phyloP scores from a whole-genome alignment of 352 stramenopile species.

The Pythium periplocum region DNA sequence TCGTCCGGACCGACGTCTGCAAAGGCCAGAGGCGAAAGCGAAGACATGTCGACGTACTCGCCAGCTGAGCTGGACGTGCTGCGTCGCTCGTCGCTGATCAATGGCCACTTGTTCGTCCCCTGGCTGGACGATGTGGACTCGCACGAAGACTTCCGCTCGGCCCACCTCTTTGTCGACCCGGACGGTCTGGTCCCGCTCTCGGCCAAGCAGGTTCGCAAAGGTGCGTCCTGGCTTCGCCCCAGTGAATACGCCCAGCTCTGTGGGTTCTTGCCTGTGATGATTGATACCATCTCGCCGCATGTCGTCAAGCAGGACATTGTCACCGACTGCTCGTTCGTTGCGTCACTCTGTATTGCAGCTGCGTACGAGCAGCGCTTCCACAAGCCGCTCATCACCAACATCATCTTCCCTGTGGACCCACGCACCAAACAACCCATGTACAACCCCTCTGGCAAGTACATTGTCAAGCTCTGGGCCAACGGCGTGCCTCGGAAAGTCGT shows the following conservation, averaged over 20 bases:
- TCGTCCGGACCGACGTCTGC: background rate
- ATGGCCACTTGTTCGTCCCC: conserved; percentile 77
- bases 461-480: conserved; percentile 96
- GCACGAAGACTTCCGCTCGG: conserved; percentile 46
- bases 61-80: conserved; percentile 71
- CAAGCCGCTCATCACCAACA: conserved; percentile 91
- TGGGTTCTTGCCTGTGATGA: conserved; percentile 55
- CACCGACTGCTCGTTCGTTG: conserved; percentile 92
- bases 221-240: conserved; percentile 59
- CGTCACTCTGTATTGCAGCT: conserved; percentile 88
- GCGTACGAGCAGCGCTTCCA: conserved; percentile 90
- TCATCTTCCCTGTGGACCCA: conserved; percentile 92
- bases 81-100: conserved; percentile 76
- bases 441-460: conserved; percentile 95
- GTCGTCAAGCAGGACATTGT: conserved; percentile 88
- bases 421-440: conserved; percentile 53
- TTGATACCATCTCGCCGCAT: conserved; percentile 63
- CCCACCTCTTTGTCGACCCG: conserved; percentile 55
- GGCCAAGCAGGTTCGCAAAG: conserved; percentile 60
- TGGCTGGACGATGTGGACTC: conserved; percentile 70
- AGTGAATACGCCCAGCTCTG: conserved; percentile 50
- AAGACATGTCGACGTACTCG: conserved; percentile 32
- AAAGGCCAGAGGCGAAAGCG: background rate
- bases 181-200: conserved; percentile 67
- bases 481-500: conserved; percentile 91